These are phyloP conservation scores for Psilocybe subaeruginosa DNA, from an alignment of 768 basidiomycete genomes.

Conservation along the genomic window DNA sequence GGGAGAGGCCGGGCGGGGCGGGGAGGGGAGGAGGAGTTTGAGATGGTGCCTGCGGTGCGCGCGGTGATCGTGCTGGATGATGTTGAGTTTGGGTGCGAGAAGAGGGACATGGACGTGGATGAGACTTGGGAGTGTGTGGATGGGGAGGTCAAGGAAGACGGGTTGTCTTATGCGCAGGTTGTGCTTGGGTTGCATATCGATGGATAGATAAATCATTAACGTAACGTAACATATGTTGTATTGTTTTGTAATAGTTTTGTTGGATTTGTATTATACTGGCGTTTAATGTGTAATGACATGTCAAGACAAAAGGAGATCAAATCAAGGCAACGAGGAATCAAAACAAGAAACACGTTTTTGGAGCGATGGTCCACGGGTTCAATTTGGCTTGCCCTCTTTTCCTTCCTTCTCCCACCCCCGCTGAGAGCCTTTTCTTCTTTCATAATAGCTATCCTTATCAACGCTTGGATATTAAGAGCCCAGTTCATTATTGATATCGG, in stretches of 20 bases:
- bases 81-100: slow-evolving; percentile 15
- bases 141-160: slow-evolving; percentile 33
- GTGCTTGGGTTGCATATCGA: slow-evolving; percentile 1
- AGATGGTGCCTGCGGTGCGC: slow-evolving; percentile 54
- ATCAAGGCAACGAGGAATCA: not conserved
- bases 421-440: no score
- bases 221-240: not conserved
- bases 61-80: slow-evolving; percentile 66
- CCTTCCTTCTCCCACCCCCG: not conserved
- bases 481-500: not conserved
- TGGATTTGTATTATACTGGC: not conserved
- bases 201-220: not conserved
- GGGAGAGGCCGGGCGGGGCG: slow-evolving; percentile 3
- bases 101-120: slow-evolving; percentile 44
- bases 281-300: not conserved
- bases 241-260: no score
- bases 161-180: slow-evolving; percentile 47
- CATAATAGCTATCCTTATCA: no score
- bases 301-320: not conserved
- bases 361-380: not conserved
- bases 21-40: slow-evolving; percentile 52
- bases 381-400: not conserved
- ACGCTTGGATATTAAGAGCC: no score
- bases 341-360: slow-evolving; percentile 6
- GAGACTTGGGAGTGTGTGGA: slow-evolving; percentile 65